Base-by-base conservation (phyloP, 495 filamentous ascomycete species). In the Penicillium bialowiezense region DNA sequence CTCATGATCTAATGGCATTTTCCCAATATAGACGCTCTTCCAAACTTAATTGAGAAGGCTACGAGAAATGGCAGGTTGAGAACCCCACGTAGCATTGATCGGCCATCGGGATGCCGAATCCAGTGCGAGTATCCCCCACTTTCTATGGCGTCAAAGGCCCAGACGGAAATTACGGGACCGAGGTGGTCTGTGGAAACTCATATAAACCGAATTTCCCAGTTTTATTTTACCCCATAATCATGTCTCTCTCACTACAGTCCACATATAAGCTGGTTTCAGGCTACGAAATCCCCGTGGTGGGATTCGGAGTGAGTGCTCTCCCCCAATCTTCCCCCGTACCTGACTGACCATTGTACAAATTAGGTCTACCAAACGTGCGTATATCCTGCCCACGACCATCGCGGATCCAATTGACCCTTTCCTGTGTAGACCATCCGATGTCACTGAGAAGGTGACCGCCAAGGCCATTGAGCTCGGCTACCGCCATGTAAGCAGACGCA, bases 341-440 rank as follows among this genome's bases (percentile, higher is more conserved):
- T 40, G 12, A 18, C 50, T 54, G 28, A 60, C 46, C 36, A 15
- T 36, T 31, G 29, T 17, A 31, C 44, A 33, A 44, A 48, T 33
- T 56, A 88, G 85, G 84, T 90, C 38, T 90, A 85, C 58, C 84
- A 89, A 73, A 89, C 85, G 84, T 89, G 67, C 50, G 71, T 52
- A 34, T 3, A 38, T n/a, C n/a, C 8, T 18, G 10, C 19, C 9
- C 29, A 21, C 15, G 7, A 24, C 26, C 13, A 5, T 14, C 3
- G 28, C 7, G 19, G 17, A 45, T 32, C 24, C 14, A 5, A 23
- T 29, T 52, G 20, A 49, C 40, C 55, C n/a, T 59, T 35, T 9
- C 31, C 37, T 17, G 3, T 26, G 14, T 42, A 82, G 76, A 9
- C 81, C 81, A 5, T 60, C 80, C n/a, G 64, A 72, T 60, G 67